Conservation (phyloP, 768 basidiomycete genomes). For the Serpula lacrymans region DNA sequence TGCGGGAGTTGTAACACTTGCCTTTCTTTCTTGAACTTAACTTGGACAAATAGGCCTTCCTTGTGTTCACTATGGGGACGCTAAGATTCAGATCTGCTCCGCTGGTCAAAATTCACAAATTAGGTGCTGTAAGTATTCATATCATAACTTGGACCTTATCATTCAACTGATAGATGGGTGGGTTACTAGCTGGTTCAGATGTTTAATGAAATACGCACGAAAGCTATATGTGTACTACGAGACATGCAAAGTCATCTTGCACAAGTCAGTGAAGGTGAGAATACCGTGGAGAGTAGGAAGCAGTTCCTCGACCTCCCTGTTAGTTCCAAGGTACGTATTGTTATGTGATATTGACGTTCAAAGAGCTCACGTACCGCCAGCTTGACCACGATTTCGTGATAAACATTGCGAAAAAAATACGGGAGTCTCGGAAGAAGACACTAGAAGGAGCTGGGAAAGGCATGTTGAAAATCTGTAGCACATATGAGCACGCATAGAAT, state of each 20-base stretch:
- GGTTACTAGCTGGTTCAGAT: constrained; percentile 56
- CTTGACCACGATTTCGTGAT: constrained; percentile 63
- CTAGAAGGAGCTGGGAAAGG: constrained; percentile 73
- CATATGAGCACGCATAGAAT: constrained; percentile 32
- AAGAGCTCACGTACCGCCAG: constrained; percentile 30
- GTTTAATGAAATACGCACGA: constrained; percentile 59
- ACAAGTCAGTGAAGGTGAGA: constrained; percentile 49
- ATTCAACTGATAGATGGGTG: constrained; percentile 5
- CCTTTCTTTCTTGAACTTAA: background rate
- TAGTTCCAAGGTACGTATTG: constrained; percentile 29
- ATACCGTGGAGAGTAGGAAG: constrained; percentile 49
- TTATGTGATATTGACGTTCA: background rate
- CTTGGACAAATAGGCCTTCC: constrained; percentile 54
- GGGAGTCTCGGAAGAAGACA: constrained; percentile 68
- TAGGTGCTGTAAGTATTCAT: constrained; percentile 54
- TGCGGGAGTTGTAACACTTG: no score
- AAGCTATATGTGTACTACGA: constrained; percentile 48
- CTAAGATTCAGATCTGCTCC: constrained; percentile 69
- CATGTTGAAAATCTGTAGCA: constrained; percentile 47
- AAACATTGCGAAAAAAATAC: constrained; percentile 58
- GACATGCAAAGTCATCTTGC: constrained; percentile 54
- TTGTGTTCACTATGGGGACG: constrained; percentile 67
- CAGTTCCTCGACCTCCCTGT: constrained; percentile 44
- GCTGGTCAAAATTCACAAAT: constrained; percentile 69
- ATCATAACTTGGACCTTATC: background rate